Evolutionary conservation across 2,329 filamentous ascomycete genomes (phyloP).

Genomic region (Biscogniauxia mediterranea): DNA sequence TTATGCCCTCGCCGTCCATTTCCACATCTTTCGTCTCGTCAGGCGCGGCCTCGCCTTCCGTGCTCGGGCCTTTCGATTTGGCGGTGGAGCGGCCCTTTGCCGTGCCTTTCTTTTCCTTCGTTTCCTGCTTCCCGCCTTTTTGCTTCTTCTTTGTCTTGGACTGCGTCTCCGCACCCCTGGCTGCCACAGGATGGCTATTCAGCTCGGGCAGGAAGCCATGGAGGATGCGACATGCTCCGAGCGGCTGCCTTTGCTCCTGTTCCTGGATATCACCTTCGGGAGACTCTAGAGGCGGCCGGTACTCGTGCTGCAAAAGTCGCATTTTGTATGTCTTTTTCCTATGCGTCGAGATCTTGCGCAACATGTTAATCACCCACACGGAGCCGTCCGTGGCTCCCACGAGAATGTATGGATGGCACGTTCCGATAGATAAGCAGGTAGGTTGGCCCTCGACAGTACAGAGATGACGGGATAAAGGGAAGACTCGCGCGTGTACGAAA

Average conservation of each 20-base stretch:
- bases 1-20: slow-evolving; percentile 24
- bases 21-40: slow-evolving; percentile 30
- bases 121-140: slow-evolving; percentile 36
- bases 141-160: slow-evolving; percentile 28
- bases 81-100: slow-evolving; percentile 18
- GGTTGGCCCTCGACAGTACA: slow-evolving; percentile 50
- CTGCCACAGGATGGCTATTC: slow-evolving; percentile 46
- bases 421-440: slow-evolving; percentile 49
- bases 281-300: slow-evolving; percentile 34
- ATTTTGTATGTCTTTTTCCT: slow-evolving; percentile 41
- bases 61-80: slow-evolving; percentile 31
- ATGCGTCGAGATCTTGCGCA: slow-evolving; percentile 43
- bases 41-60: slow-evolving; percentile 5
- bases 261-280: slow-evolving; percentile 2
- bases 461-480: slow-evolving; percentile 51
- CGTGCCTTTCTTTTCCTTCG: slow-evolving; percentile 23
- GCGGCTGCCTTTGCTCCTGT: slow-evolving; percentile 18
- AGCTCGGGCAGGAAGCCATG: slow-evolving; percentile 51
- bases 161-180: slow-evolving; percentile 32
- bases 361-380: slow-evolving; percentile 47
- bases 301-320: slow-evolving; percentile 55
- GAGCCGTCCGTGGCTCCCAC: slow-evolving; percentile 54
- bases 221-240: slow-evolving; percentile 51
- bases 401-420: slow-evolving; percentile 52
- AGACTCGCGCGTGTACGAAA: slow-evolving; percentile 53